Evolutionary conservation across 129 eudicot genomes (phyloP), one percentile per base, ranked within the genome.

Genomic region (Logfia minima): DNA sequence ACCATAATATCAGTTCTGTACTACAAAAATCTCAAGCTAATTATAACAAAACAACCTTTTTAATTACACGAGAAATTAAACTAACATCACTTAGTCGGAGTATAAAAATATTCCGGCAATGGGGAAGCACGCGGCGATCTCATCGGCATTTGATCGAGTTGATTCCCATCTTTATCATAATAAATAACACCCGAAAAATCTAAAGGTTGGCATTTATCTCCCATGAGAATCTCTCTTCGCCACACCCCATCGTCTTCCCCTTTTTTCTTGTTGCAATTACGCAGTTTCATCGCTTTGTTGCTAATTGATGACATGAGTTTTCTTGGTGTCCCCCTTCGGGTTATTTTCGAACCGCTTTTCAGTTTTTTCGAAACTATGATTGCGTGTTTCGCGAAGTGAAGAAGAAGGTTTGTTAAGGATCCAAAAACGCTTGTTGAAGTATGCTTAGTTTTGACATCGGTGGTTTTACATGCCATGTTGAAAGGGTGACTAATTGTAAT

Each of bases 121-220:
- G 63, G 63, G 3, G 3, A 19, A 1, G 63, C 63, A 56, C 13
- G 63, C 3, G 63, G 63, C 3, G 63, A 56, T 56, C 63, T 19
- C 63, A 19, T 19, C 22, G 63, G 63, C 26, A 56, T 19, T 13
- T 56, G 26, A 19, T 16, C 24, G 8, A 56, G 10, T 21, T 18
- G 24, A 56, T 56, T 56, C 24, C 63, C 63, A 56, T 56, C 63
- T 56, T 56, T 56, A 56, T 56, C 63, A 56, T 56, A 56, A 56
- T 16, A 56, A 56, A 56, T 56, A 56, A 56, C 63, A 0, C 63
- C 63, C 6, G 63, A 56, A 56, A 56, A 56, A 56, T 56, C 63
- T 21, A 56, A 56, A 56, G 63, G 63, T 56, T 56, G 63, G 6
- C 63, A 56, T 56, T 56, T 56, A 56, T 56, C 63, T 56, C 63